Evolutionary conservation across 2,329 filamentous ascomycete species (phyloP), one percentile per base, ranked within the genome.

Genomic region (Hortaea sp.): DNA sequence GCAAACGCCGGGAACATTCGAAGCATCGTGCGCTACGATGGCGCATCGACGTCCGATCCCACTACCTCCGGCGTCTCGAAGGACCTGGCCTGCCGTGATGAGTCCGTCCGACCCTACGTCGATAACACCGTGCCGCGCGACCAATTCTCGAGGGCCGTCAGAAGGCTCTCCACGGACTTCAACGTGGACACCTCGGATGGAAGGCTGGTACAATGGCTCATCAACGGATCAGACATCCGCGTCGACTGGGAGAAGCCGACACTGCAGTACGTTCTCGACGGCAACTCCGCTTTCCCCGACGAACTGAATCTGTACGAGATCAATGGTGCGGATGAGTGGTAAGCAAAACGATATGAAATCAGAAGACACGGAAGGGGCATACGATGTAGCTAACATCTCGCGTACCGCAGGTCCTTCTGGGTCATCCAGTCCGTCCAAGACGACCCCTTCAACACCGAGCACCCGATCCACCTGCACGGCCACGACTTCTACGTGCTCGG

Each of bases 161-260:
- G 30, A 10, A 29, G 27, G 27, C 28, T 20, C 39, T 29, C 30
- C n/a, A 41, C 30, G 39, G 28, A 41, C 20, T 7, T 29, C 13
- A 29, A 41, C 39, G 28, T 20, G 39, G 39, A 29, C 1, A 20
- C 20, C 20, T 20, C 20, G 2, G 20, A 20, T 4, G 20, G 20
- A 20, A 20, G 20, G 20, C 20, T 20, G 20, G 20, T 20, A 20
- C 20, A 20, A 38, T 67, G 66, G 63, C 60, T 55, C 12, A 46
- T 70, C 45, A 67, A 69, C 50, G 57, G 65, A 31, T 65, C 63
- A 5, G 63, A 64, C 41, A 69, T 72, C 49, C 60, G 67, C 46
- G 62, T 71, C 20, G 53, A 62, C 31, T 72, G 69, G 69, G 57
- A 63, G 31, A 59, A 66, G 10, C 72, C 72, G 1, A 71, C 69